These are phyloP conservation scores for Phytophthora rubi DNA, from an alignment of 352 stramenopile species.

Conservation along the genomic window DNA sequence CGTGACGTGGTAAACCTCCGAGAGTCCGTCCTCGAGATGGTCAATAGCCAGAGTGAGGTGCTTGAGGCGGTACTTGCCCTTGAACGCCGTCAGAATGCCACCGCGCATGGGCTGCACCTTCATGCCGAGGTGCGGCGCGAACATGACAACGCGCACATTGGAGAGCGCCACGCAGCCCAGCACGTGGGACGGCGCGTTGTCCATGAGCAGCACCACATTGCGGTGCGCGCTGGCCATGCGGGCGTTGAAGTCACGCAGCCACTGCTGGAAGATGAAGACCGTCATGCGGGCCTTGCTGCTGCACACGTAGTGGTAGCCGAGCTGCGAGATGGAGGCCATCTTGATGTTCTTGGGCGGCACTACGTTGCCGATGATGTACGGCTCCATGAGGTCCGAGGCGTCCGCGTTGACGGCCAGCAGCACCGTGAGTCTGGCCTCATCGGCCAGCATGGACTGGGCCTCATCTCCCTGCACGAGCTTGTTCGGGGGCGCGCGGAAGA, in stretches of 20 bases:
- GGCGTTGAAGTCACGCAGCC: conserved; percentile 86
- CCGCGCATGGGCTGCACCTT: conserved; percentile 89
- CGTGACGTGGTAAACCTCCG: conserved; percentile 82
- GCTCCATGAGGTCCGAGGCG: conserved; percentile 81
- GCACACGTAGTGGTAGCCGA: conserved; percentile 89
- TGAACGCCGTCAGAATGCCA: conserved; percentile 84
- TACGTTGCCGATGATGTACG: conserved; percentile 85
- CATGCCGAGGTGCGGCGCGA: conserved; percentile 80
- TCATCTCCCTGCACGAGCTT: conserved; percentile 87
- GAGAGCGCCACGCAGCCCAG: conserved; percentile 82
- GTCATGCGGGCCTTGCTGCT: conserved; percentile 88
- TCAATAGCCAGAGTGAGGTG: conserved; percentile 86
- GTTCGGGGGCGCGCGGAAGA: conserved; percentile 85
- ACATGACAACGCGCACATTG: conserved; percentile 89
- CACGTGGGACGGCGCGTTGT: conserved; percentile 88
- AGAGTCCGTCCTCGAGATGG: conserved; percentile 77
- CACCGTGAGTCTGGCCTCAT: conserved; percentile 79
- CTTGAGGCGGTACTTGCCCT: conserved; percentile 88
- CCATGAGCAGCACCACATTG: conserved; percentile 85
- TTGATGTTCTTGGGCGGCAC: conserved; percentile 80
- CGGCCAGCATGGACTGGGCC: conserved; percentile 70
- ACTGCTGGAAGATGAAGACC: conserved; percentile 91
- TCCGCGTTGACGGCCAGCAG: conserved; percentile 79
- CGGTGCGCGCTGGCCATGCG: conserved; percentile 87
- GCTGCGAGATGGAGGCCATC: conserved; percentile 79